A percentile compares a stretch with the other conserved stretches of the same genome.
Conservation (phyloP, 495 filamentous ascomycete genomes). For the Ascobolus immersus region DNA sequence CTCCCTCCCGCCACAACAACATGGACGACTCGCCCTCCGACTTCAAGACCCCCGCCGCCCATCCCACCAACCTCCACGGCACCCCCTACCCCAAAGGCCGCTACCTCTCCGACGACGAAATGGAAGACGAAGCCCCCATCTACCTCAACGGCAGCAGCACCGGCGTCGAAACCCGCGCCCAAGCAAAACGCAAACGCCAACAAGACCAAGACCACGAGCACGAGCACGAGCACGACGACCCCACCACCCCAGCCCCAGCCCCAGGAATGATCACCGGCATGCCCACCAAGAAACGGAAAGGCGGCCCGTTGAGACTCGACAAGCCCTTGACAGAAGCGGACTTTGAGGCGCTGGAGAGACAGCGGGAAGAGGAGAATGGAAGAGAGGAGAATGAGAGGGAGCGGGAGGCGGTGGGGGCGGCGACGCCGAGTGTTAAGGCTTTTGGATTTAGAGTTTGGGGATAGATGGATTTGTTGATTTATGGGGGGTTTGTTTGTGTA, state of each 20-base stretch:
- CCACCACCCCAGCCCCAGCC: background rate
- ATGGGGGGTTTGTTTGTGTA: too few relatives aligned
- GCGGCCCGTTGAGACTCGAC: background rate
- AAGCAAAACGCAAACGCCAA: too few relatives aligned
- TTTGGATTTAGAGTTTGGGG: background rate
- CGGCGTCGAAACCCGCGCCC: too few relatives aligned
- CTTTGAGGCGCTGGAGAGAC: background rate
- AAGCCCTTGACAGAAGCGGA: background rate
- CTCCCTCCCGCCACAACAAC: background rate
- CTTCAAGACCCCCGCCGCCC: background rate
- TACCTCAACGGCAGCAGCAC: too few relatives aligned
- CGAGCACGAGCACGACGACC: background rate
- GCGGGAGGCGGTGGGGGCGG: background rate
- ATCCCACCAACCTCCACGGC: background rate
- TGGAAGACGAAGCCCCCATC: slow-evolving; percentile 47
- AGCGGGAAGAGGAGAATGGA: background rate
- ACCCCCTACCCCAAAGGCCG: slow-evolving; percentile 24
- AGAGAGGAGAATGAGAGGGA: background rate
- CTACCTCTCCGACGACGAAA: slow-evolving; percentile 33
- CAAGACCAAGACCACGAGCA: too few relatives aligned
- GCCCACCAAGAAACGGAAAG: background rate
- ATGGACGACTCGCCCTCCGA: background rate
- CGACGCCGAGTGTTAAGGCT: background rate
- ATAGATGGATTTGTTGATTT: background rate
- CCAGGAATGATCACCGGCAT: background rate